Conservation (phyloP, 257 asterid genomes). For the Phtheirospermum japonicum region DNA sequence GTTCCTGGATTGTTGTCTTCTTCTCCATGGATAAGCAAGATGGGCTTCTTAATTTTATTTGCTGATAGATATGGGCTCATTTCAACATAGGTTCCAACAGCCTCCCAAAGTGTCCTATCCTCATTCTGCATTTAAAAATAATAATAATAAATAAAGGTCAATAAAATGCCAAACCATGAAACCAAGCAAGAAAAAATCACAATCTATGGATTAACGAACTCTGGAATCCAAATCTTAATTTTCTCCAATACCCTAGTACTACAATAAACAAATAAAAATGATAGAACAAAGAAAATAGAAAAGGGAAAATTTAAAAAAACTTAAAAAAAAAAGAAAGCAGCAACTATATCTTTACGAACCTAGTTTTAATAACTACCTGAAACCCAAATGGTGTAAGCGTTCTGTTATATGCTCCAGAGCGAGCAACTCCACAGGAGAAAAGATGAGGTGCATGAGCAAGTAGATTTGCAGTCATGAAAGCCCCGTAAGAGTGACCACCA, state of each 20-base stretch:
- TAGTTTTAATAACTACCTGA: constrained; percentile 57
- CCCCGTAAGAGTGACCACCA: constrained; percentile 99
- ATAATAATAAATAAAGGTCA: constrained; percentile 14
- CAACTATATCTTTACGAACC: constrained; percentile 3
- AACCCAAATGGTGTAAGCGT: constrained; percentile 99
- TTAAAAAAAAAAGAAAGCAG: background rate
- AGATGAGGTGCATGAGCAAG: constrained; percentile 98
- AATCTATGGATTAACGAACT: constrained; percentile 13
- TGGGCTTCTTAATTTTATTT: constrained; percentile 92
- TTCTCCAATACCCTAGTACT: constrained; percentile 4
- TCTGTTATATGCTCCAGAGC: constrained; percentile 98
- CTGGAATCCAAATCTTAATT: background rate
- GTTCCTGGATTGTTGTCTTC: constrained; percentile 98
- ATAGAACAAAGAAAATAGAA: background rate
- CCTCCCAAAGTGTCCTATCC: constrained; percentile 99
- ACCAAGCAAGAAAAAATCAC: constrained; percentile 16
- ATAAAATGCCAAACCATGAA: constrained; percentile 6
- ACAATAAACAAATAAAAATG: background rate
- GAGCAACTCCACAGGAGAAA: constrained; percentile 91
- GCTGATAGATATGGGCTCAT: constrained; percentile 98
- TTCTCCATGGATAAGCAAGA: constrained; percentile 94
- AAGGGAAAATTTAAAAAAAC: background rate
- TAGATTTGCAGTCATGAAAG: constrained; percentile 98
- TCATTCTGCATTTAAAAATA: constrained; percentile 48
- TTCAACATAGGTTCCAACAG: constrained; percentile 67